These are phyloP conservation scores for Aspergillus vadensis DNA, from an alignment of 2,329 filamentous ascomycete genomes.

Conservation along the genomic window DNA sequence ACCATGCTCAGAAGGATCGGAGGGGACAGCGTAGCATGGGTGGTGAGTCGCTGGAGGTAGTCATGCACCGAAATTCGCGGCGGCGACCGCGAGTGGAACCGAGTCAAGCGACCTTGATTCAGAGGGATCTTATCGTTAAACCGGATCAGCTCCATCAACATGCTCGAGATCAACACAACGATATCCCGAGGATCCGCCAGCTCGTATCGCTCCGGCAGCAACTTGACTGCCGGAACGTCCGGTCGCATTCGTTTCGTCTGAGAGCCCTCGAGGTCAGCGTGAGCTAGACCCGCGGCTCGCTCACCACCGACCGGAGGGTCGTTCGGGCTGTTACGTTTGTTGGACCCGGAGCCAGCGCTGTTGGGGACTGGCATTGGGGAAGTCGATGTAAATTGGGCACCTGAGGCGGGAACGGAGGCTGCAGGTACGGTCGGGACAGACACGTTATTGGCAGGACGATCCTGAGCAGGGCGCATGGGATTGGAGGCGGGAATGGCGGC, in stretches of 20 bases:
- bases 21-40: constrained; percentile 89
- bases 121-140: constrained; percentile 89
- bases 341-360: constrained; percentile 28
- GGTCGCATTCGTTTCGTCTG: constrained; percentile 51
- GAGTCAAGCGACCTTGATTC: constrained; percentile 80
- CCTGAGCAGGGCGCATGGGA: constrained; percentile 11
- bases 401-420: constrained; percentile 19
- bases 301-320: constrained; percentile 27
- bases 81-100: constrained; percentile 88
- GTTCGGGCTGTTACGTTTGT: constrained; percentile 39
- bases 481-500: constrained; percentile 13
- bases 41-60: constrained; percentile 88
- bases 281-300: constrained; percentile 22
- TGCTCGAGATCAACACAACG: constrained; percentile 86
- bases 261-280: constrained; percentile 33
- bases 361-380: constrained; percentile 35
- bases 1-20: constrained; percentile 98
- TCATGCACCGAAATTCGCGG: constrained; percentile 93
- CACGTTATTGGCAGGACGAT: constrained; percentile 15
- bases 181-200: constrained; percentile 80
- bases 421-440: constrained; percentile 18
- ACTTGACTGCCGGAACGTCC: constrained; percentile 51
- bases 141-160: constrained; percentile 92
- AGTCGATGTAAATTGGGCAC: constrained; percentile 19
- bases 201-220: constrained; percentile 72